Base-by-base conservation (phyloP, 768 basidiomycete genomes). In the Pleurotus eryngii region DNA sequence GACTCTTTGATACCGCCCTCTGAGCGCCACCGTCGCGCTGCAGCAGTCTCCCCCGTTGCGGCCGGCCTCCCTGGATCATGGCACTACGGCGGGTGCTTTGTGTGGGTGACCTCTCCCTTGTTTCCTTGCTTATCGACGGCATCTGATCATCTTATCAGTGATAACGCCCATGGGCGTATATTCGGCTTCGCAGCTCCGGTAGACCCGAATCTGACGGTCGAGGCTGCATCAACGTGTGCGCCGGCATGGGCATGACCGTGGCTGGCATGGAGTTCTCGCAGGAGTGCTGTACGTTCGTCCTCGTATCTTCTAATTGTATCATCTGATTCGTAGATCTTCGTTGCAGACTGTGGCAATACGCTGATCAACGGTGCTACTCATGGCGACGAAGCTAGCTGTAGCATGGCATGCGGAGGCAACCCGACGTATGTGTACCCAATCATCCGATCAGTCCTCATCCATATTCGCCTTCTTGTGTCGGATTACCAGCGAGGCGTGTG, bases 361-460 rank as follows among this genome's bases (percentile, higher is more conserved):
- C 72, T 92, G 48, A 73, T 84, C 11, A 76, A 81, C 26, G 87
- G 86, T 8, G 90, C 88, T 1, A 80, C 77, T 1, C 48, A 63
- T 12, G 80, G 78, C 0, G 59, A 73, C 1, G 78, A 79, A 1
- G 68, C 72, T 3, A 77, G 77, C 37, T 95, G 93, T 66, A 82
- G 80, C 66, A 90, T 87, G 87, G 77, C 75, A 0, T 95, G 93
- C 59, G 78, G 78, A 15, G 93, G 90, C 20, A 86, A 84, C 57
- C 38, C 81, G 9, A 75, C 80, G 89, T 88, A 60, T 63, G 85
- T 67, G 0, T n/a, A 46, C 12, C 53, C 26, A 9, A 39, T 5
- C 17, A 15, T 57, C 50, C n/a, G 27, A 18, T 37, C 59, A 15
- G 59, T 59, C 24, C 43, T 35, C 9, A 4, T 35, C 24, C 57